These are phyloP conservation scores for Trichoderma oligosporum DNA, from an alignment of 2,329 filamentous ascomycete genomes.

Conservation along the genomic window DNA sequence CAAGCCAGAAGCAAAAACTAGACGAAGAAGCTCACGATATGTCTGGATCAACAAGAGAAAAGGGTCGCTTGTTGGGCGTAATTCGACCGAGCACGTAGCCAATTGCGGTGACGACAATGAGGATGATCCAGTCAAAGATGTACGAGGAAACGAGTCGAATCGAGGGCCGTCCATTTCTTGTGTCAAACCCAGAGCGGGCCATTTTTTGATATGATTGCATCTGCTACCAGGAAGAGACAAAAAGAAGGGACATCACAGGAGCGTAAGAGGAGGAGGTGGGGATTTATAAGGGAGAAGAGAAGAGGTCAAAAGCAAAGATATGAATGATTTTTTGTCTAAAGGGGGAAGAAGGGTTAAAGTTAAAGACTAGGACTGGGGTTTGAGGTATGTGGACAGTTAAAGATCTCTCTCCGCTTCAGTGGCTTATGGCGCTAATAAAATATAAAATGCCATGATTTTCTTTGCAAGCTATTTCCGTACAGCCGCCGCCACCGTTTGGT, in stretches of 20 bases:
- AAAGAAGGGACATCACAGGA: not conserved
- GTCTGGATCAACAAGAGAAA: slow-evolving; percentile 65
- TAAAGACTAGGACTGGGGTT: not conserved
- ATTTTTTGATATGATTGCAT: slow-evolving; percentile 32
- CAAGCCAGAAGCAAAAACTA: not conserved
- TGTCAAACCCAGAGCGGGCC: slow-evolving; percentile 24
- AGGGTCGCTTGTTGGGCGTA: slow-evolving; percentile 64
- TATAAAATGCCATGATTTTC: not conserved
- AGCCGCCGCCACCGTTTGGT: too few relatives aligned
- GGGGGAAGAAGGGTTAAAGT: slow-evolving; percentile 1
- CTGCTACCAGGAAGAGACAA: slow-evolving; percentile 9
- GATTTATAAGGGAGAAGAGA: not conserved
- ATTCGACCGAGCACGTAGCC: slow-evolving; percentile 57
- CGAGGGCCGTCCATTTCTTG: slow-evolving; percentile 29
- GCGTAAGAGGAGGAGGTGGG: not conserved
- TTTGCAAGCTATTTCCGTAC: not conserved
- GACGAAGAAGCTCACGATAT: slow-evolving; percentile 56
- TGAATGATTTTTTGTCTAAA: not conserved
- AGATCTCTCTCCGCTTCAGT: slow-evolving; percentile 16
- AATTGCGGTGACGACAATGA: slow-evolving; percentile 55
- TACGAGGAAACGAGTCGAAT: slow-evolving; percentile 57
- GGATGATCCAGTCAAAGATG: slow-evolving; percentile 68
- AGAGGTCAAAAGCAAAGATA: not conserved
- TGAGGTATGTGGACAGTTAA: slow-evolving; percentile 1
- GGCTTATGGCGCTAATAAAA: slow-evolving; percentile 5